Evolutionary conservation across 257 asterid genomes (phyloP), one percentile per base, ranked within the genome.

Genomic region (Solanum clarkiae): DNA sequence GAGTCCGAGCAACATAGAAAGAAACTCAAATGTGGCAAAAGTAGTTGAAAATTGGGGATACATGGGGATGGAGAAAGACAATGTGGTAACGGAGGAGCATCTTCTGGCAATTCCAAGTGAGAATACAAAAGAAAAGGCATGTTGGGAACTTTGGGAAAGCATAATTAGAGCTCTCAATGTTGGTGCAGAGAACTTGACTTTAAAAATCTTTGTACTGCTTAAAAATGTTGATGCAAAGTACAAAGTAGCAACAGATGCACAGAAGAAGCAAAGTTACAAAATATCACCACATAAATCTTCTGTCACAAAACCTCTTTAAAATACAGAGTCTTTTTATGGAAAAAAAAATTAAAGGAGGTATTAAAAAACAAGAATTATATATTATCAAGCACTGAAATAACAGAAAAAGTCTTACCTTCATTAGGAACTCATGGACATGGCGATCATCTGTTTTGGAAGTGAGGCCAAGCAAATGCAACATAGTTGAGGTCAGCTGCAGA

Each of bases 391-490:
- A 82, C 70, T 45, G 84, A 22, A 82, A 16, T 24, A 82, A 18
- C 24, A 82, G 53, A 54, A 59, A 84, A 59, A 71, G 40, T n/a
- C 97, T 88, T 93, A 94, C 99, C 89, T 93, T 93, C 89, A 91
- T 87, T 68, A 94, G 91, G 85, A 94, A 91, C 84, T 92, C 98
- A 84, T 89, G 93, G 82, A 90, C 59, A 60, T 90, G 89, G 87
- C 71, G 89, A 82, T 87, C 91, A 57, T 90, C 90, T n/a, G 90
- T 91, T 88, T 70, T 87, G 32, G 98, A 90, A 86, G 97, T 95
- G 89, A 96, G 97, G 85, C 95, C 89, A 88, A 96, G 93, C 85
- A 96, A 88, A 88, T 96, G 99, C 91, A 96, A 84, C 97, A 92
- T 89, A 84, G 98, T 96, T 71, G 98, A 92, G 81, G 99, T 94